phyloP scores from a whole-genome alignment of 2,329 filamentous ascomycete species.

The Apiospora sp. region DNA sequence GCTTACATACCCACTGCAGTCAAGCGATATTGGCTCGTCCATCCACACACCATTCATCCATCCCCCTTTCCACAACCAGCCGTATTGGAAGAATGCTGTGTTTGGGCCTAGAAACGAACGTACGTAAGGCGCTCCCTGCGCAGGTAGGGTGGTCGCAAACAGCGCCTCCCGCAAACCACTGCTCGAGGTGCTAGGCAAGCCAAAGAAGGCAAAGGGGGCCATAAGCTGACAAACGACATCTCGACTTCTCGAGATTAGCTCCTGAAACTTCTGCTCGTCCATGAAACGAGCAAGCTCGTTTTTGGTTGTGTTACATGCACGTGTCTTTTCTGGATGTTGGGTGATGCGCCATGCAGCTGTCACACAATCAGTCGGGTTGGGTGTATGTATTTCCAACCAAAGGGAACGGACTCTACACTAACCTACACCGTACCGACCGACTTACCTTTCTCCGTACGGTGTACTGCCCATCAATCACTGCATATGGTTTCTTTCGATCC shows the following conservation, averaged over 20 bases:
- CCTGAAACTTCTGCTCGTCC: conserved; percentile 8
- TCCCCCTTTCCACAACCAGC: background rate
- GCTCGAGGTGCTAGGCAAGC: background rate
- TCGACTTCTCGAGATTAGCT: background rate
- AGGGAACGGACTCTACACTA: background rate
- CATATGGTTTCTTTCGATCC: background rate
- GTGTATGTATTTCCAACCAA: background rate
- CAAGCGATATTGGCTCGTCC: background rate
- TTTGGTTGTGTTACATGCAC: conserved; percentile 4
- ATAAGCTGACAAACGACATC: conserved; percentile 6
- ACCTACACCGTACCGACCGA: background rate
- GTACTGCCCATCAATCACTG: background rate
- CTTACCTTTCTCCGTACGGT: background rate
- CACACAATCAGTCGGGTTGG: background rate
- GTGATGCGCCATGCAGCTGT: conserved; percentile 13
- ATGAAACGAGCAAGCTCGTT: conserved; percentile 1
- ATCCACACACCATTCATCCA: background rate
- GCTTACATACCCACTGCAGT: background rate
- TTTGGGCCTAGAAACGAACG: too few species aligned
- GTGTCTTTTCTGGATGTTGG: background rate
- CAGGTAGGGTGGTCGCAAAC: background rate
- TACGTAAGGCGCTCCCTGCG: background rate
- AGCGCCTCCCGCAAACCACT: background rate
- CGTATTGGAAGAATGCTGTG: background rate
- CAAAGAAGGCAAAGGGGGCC: background rate